Conservation (phyloP, 2,329 filamentous ascomycete species). For the Colletotrichum limetticola region DNA sequence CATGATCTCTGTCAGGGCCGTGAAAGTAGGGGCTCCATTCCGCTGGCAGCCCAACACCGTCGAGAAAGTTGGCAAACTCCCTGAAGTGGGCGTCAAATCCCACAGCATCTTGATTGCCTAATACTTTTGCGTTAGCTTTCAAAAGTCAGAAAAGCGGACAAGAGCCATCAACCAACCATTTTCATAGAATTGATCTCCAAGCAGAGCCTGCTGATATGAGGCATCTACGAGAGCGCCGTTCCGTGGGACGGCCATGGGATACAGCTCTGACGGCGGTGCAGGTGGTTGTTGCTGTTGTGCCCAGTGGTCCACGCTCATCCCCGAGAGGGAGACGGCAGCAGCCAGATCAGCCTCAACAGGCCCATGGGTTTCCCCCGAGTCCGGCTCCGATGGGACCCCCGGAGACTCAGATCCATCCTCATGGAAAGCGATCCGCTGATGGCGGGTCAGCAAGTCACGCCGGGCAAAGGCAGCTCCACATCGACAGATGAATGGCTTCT, state of each 20-base stretch:
- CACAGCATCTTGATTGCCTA: slow-evolving; percentile 24
- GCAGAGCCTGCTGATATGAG: slow-evolving; percentile 42
- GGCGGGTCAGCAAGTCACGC: slow-evolving; percentile 56
- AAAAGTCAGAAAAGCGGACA: not conserved
- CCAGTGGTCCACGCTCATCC: slow-evolving; percentile 44
- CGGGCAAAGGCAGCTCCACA: slow-evolving; percentile 57
- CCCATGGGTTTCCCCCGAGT: slow-evolving; percentile 42
- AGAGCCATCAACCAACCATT: slow-evolving; percentile 29
- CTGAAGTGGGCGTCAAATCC: slow-evolving; percentile 47
- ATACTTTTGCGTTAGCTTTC: not conserved
- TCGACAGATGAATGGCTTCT: slow-evolving; percentile 57
- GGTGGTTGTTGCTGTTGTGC: slow-evolving; percentile 30
- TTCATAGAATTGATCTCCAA: slow-evolving; percentile 39
- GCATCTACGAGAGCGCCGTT: slow-evolving; percentile 24
- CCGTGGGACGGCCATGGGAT: slow-evolving; percentile 22
- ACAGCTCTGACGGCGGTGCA: slow-evolving; percentile 10
- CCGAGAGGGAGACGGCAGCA: slow-evolving; percentile 45
- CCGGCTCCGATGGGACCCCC: slow-evolving; percentile 33
- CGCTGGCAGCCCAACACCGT: slow-evolving; percentile 49
- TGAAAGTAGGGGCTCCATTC: slow-evolving; percentile 52
- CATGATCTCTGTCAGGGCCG: slow-evolving; percentile 38
- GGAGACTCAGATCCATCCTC: slow-evolving; percentile 39
- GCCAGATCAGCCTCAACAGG: slow-evolving; percentile 42
- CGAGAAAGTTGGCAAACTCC: slow-evolving; percentile 51
- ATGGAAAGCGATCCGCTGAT: slow-evolving; percentile 52